Evolutionary conservation across 78 protist species (phyloP).

Genomic region (Dictyostelium purpureum): DNA sequence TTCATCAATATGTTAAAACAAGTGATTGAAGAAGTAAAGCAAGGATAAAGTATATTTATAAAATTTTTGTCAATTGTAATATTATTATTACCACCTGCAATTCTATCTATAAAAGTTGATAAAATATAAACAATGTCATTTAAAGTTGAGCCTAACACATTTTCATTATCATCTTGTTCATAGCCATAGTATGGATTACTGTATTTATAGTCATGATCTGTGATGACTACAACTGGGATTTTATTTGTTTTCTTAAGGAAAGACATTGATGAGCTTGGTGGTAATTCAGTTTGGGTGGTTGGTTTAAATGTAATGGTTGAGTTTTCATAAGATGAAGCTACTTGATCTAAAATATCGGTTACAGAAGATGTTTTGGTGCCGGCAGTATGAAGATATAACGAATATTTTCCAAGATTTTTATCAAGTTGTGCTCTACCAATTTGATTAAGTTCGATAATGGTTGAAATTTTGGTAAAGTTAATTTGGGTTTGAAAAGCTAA

Average conservation of each 20-base stretch:
- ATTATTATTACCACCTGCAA: slow-evolving; percentile 43
- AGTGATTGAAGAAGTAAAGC: background rate
- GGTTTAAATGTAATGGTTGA: background rate
- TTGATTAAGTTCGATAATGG: slow-evolving; percentile 61
- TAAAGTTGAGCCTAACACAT: background rate
- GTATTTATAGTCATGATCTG: slow-evolving; percentile 65
- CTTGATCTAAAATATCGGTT: background rate
- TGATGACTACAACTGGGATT: slow-evolving; percentile 25
- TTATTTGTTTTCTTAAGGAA: background rate
- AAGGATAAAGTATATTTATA: background rate
- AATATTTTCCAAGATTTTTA: background rate
- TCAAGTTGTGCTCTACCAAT: slow-evolving; percentile 29
- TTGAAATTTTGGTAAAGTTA: background rate
- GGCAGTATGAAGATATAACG: background rate
- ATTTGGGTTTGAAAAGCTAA: slow-evolving; percentile 21
- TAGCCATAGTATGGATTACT: slow-evolving; percentile 13
- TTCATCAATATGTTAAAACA: background rate
- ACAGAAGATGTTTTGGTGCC: background rate
- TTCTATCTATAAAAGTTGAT: background rate
- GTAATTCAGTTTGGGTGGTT: slow-evolving; percentile 28
- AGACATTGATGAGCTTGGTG: slow-evolving; percentile 76
- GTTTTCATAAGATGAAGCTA: background rate
- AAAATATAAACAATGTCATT: background rate
- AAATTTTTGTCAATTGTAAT: background rate
- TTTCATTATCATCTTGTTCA: background rate